Conservation (phyloP, 176 grass and related monocot species). For the Avena sativa region DNA sequence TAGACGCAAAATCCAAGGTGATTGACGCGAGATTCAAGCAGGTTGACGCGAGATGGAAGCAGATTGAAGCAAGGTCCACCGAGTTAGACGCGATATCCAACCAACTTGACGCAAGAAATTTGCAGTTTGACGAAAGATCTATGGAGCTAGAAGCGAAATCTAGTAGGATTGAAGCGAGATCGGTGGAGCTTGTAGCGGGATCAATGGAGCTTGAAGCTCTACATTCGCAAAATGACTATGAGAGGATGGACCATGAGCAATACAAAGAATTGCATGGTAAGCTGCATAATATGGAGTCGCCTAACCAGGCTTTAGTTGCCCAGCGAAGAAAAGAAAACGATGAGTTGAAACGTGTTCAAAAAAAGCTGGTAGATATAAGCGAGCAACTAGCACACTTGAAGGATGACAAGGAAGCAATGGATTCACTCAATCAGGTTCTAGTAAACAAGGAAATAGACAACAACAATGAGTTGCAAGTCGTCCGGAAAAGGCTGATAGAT, state of each 20-base stretch:
- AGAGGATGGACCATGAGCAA: background rate
- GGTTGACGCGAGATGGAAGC: background rate
- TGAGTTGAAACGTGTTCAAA: background rate
- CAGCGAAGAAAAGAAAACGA: conserved; percentile 17
- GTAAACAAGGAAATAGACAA: background rate
- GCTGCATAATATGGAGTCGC: conserved; percentile 35
- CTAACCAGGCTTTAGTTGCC: conserved; percentile 53
- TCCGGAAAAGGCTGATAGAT: background rate
- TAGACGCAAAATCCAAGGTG: background rate
- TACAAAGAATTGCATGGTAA: conserved; percentile 11
- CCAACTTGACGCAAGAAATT: background rate
- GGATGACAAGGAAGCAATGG: background rate
- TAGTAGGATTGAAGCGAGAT: background rate
- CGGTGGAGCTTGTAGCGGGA: background rate
- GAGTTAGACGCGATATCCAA: background rate
- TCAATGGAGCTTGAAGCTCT: background rate
- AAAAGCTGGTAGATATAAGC: background rate
- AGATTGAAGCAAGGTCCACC: background rate
- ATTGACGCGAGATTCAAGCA: background rate
- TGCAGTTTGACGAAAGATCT: background rate
- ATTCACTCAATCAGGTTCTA: background rate
- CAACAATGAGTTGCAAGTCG: conserved; percentile 6
- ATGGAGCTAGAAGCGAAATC: background rate
- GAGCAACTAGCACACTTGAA: background rate
- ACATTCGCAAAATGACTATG: background rate